phyloP scores from a whole-genome alignment of 345 rosid species.

The Syzygium jambos region DNA sequence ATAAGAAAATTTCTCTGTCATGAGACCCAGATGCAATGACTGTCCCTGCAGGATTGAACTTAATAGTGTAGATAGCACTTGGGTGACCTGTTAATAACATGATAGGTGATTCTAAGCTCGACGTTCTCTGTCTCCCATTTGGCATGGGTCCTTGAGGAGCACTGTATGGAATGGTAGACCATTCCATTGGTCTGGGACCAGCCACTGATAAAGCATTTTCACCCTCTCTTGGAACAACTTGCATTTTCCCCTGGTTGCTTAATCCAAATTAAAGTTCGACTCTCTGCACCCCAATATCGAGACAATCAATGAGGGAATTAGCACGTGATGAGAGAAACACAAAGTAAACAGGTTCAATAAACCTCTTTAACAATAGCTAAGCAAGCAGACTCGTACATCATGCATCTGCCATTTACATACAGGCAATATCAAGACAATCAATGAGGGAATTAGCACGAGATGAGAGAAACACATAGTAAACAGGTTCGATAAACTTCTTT shows the following conservation, averaged over 20 bases:
- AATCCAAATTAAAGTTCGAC: not conserved
- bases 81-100: conserved; percentile 88
- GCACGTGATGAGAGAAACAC: not conserved
- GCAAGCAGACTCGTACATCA: not conserved
- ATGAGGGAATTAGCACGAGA: not conserved
- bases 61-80: conserved; percentile 82
- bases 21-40: conserved; percentile 94
- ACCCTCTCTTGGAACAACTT: conserved; percentile 40
- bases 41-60: conserved; percentile 83
- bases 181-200: conserved; percentile 90
- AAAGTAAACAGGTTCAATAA: not conserved
- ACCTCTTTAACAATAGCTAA: not conserved
- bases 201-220: conserved; percentile 48
- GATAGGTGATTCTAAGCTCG: conserved; percentile 89
- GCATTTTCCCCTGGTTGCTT: conserved; percentile 21
- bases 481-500: not conserved
- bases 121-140: conserved; percentile 53
- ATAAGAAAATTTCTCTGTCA: conserved; percentile 83
- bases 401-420: no score
- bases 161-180: conserved; percentile 56
- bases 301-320: not conserved
- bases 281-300: not conserved
- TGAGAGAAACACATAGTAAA: not conserved
- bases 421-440: not conserved
- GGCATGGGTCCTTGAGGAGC: conserved; percentile 43